Evolutionary conservation across 1,284 basidiomycete genomes (phyloP).

Genomic region (Farysia itapuensis): DNA sequence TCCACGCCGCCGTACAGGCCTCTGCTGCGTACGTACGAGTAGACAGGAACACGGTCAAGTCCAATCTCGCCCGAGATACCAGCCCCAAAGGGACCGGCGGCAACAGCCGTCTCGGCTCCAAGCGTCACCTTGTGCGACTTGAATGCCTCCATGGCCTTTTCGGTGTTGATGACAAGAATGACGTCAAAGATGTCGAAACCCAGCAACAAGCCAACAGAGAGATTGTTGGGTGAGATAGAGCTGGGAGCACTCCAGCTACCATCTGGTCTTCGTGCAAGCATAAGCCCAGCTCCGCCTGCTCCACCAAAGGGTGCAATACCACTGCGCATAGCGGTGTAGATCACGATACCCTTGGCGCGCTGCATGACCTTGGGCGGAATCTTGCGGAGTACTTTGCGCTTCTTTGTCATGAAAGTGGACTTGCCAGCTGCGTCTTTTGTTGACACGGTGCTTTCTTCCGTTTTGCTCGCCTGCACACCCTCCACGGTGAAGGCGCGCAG

Average conservation of each 20-base stretch:
- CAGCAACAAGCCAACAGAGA: slow-evolving; percentile 56
- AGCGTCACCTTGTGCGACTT: slow-evolving; percentile 64
- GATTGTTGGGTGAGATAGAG: slow-evolving; percentile 64
- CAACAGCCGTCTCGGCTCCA: slow-evolving; percentile 64
- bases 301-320: slow-evolving; percentile 65
- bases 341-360: slow-evolving; percentile 61
- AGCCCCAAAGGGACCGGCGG: slow-evolving; percentile 64
- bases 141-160: slow-evolving; percentile 64
- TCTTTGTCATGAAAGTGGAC: slow-evolving; percentile 57
- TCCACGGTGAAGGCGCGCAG: slow-evolving; percentile 56
- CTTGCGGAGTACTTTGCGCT: slow-evolving; percentile 63
- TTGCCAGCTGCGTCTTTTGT: slow-evolving; percentile 51
- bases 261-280: slow-evolving; percentile 50
- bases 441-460: slow-evolving; percentile 3
- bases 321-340: slow-evolving; percentile 64
- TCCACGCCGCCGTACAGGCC: slow-evolving; percentile 58
- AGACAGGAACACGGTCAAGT: slow-evolving; percentile 53
- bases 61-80: slow-evolving; percentile 64
- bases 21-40: slow-evolving; percentile 57
- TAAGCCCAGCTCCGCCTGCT: slow-evolving; percentile 63
- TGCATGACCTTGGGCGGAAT: slow-evolving; percentile 64
- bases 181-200: slow-evolving; percentile 56
- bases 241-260: slow-evolving; percentile 64
- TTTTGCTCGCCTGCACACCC: slow-evolving; percentile 43
- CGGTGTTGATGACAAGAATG: slow-evolving; percentile 62